phyloP scores from a whole-genome alignment of 495 filamentous ascomycete genomes.

The Aspergillus cavernicola region DNA sequence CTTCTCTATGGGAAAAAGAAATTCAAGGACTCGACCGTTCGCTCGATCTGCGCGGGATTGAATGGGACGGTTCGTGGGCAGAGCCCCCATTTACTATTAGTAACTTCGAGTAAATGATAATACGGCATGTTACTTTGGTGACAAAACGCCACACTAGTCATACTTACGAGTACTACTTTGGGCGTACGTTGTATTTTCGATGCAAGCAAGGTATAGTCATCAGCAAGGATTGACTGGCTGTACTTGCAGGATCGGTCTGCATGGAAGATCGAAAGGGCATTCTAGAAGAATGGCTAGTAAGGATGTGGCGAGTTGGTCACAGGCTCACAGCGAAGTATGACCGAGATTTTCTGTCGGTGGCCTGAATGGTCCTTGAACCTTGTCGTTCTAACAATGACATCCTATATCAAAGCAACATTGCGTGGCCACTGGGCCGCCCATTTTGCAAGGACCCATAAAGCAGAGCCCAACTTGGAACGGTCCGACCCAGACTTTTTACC shows the following conservation, averaged over 20 bases:
- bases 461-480: no score
- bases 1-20: not conserved
- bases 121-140: not conserved
- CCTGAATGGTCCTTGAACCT: not conserved
- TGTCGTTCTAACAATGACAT: no score
- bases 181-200: not conserved
- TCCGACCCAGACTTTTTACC: no score
- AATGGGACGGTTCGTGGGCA: no score
- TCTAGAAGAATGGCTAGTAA: slow-evolving; percentile 21
- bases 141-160: not conserved
- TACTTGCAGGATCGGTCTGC: slow-evolving; percentile 14
- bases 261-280: slow-evolving; percentile 19
- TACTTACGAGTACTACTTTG: not conserved
- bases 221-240: slow-evolving; percentile 10
- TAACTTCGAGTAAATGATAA: not conserved
- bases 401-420: not conserved
- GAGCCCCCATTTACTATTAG: slow-evolving; percentile 1
- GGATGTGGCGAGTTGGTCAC: slow-evolving; percentile 3
- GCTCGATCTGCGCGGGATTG: slow-evolving; percentile 4
- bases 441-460: no score
- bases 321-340: not conserved
- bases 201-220: no score
- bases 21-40: not conserved
- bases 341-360: not conserved
- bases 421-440: no score